Conservation (phyloP, 2,329 filamentous ascomycete genomes). For the Chaetomium sp. region DNA sequence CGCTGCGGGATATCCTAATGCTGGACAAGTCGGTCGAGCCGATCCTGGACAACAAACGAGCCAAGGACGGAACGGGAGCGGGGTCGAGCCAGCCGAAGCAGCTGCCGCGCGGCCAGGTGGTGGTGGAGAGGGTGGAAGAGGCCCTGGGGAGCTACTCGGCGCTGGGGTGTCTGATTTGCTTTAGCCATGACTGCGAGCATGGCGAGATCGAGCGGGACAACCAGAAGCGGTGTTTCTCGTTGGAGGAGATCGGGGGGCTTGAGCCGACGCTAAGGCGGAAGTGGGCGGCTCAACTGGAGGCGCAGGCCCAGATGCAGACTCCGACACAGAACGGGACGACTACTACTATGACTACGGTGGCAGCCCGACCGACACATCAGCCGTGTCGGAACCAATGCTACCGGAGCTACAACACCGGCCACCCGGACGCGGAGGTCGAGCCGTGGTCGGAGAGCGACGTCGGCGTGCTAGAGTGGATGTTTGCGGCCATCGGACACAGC, state of each 20-base stretch:
- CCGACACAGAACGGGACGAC: constrained; percentile 2
- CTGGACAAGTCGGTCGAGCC: constrained; percentile 49
- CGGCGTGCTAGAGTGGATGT: constrained; percentile 42
- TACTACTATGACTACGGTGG: too few species aligned
- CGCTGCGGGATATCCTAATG: constrained; percentile 46
- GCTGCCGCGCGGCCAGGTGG: constrained; percentile 32
- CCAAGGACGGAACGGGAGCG: constrained; percentile 33
- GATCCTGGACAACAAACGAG: constrained; percentile 47
- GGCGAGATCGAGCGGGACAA: constrained; percentile 51
- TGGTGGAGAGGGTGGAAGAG: constrained; percentile 36
- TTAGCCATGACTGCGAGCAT: constrained; percentile 55
- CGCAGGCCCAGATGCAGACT: constrained; percentile 7
- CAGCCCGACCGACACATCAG: constrained; percentile 6
- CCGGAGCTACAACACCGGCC: constrained; percentile 28
- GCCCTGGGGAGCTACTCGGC: constrained; percentile 49
- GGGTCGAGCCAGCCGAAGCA: constrained; percentile 12
- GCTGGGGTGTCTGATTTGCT: constrained; percentile 53
- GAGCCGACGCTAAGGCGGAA: constrained; percentile 26
- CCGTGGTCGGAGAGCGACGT: constrained; percentile 46
- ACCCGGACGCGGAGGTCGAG: constrained; percentile 28
- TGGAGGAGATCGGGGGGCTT: constrained; percentile 38
- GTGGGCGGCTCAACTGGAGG: constrained; percentile 27
- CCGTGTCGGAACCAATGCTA: constrained; percentile 41
- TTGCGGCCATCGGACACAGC: constrained; percentile 38
- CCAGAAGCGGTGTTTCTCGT: constrained; percentile 47